Conservation (phyloP, 2,329 filamentous ascomycete species). For the Fusarium tanahbumbuense region DNA sequence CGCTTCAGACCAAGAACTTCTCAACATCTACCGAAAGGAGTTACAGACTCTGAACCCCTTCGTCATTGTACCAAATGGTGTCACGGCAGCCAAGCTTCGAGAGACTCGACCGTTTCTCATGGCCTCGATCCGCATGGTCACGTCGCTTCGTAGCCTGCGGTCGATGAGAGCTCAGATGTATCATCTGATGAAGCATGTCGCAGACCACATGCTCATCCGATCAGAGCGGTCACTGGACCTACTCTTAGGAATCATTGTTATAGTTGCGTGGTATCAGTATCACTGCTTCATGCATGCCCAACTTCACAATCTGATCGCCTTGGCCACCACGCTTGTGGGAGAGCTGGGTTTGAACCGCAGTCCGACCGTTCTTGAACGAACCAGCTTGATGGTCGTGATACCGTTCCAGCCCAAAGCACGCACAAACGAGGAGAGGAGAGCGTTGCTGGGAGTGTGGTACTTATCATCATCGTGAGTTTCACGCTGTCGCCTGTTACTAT, state of each 20-base stretch:
- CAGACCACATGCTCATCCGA: slow-evolving; percentile 62
- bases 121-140: slow-evolving; percentile 61
- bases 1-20: slow-evolving; percentile 59
- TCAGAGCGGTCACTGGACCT: slow-evolving; percentile 63
- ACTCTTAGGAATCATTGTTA: slow-evolving; percentile 61
- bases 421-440: slow-evolving; percentile 64
- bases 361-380: slow-evolving; percentile 56
- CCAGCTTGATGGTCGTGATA: slow-evolving; percentile 56
- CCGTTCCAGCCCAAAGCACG: slow-evolving; percentile 54
- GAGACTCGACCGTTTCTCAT: slow-evolving; percentile 61
- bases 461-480: slow-evolving; percentile 62
- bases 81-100: slow-evolving; percentile 53
- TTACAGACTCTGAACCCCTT: slow-evolving; percentile 61
- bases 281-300: slow-evolving; percentile 66
- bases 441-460: slow-evolving; percentile 66
- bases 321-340: slow-evolving; percentile 60
- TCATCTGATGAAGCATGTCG: slow-evolving; percentile 58
- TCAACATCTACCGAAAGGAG: slow-evolving; percentile 58
- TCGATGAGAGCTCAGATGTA: slow-evolving; percentile 65
- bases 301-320: slow-evolving; percentile 61
- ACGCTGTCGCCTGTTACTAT: rapidly evolving
- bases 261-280: slow-evolving; percentile 65
- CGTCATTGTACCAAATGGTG: slow-evolving; percentile 55
- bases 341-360: slow-evolving; percentile 60
- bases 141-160: slow-evolving; percentile 59